Percentiles rank a stretch among this genome's conserved stretches.
Evolutionary conservation across 2,329 filamentous ascomycete genomes (phyloP).

Genomic region (Fusarium incarnatum): DNA sequence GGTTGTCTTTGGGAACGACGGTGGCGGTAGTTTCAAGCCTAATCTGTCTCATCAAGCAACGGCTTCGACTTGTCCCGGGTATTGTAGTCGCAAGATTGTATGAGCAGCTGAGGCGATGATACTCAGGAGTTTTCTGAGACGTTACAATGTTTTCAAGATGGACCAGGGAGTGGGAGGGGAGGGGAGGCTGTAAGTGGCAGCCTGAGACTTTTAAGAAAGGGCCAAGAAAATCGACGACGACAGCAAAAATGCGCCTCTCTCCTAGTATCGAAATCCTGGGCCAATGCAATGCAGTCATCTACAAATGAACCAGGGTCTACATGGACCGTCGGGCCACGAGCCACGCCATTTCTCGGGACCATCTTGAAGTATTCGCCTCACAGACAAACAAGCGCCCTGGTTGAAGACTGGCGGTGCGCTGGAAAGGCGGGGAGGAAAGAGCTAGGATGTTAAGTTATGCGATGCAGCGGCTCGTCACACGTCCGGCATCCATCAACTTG

Average conservation of each 20-base stretch:
- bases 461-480: constrained; percentile 40
- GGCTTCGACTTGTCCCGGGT: constrained; percentile 33
- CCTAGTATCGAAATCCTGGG: constrained; percentile 16
- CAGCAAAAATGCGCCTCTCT: constrained; percentile 28
- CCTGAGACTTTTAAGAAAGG: constrained; percentile 39
- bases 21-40: constrained; percentile 24
- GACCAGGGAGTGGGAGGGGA: constrained; percentile 25
- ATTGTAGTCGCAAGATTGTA: constrained; percentile 36
- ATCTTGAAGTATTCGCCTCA: constrained; percentile 27
- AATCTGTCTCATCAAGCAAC: constrained; percentile 44
- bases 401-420: constrained; percentile 29
- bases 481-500: constrained; percentile 23
- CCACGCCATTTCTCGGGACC: constrained; percentile 34
- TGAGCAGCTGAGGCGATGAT: constrained; percentile 32
- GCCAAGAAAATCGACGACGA: constrained; percentile 34
- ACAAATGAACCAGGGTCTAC: constrained; percentile 22
- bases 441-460: constrained; percentile 35
- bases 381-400: constrained; percentile 29
- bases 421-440: constrained; percentile 28
- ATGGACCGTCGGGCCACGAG: constrained; percentile 38
- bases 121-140: constrained; percentile 39
- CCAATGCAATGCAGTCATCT: constrained; percentile 38
- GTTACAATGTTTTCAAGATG: constrained; percentile 35
- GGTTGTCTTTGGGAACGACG: constrained; percentile 2
- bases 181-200: constrained; percentile 30